These are phyloP conservation scores for Neckera pumila DNA, from an alignment of 225 moss, liverwort and hornwort species.

Conservation along the genomic window DNA sequence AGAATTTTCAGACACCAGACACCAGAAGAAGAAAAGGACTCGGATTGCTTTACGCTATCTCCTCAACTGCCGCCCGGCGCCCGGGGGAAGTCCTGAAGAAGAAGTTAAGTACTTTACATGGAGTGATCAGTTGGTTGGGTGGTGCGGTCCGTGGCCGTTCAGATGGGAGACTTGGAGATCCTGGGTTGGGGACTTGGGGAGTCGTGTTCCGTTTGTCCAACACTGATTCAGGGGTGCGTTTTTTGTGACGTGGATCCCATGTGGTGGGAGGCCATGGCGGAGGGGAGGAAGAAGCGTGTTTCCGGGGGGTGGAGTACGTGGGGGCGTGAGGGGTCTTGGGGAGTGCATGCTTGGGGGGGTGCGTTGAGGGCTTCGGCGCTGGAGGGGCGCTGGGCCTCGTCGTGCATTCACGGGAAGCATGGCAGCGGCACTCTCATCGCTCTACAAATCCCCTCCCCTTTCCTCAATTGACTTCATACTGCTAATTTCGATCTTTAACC, in stretches of 20 bases:
- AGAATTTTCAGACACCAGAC: not conserved
- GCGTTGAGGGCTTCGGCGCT: not conserved
- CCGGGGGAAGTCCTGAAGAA: not conserved
- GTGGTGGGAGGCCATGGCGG: not conserved
- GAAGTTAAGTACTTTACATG: too few species aligned
- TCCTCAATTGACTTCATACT: too few species aligned
- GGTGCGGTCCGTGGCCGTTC: not conserved
- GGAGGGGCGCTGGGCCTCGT: not conserved
- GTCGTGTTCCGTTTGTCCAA: not conserved
- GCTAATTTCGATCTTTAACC: too few species aligned
- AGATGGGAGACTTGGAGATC: not conserved
- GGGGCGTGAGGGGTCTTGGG: not conserved
- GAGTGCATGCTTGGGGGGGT: not conserved
- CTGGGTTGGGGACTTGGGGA: not conserved
- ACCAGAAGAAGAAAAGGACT: not conserved
- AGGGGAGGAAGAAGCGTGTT: not conserved
- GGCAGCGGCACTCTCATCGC: not conserved
- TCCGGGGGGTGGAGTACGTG: not conserved
- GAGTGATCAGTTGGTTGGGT: not conserved
- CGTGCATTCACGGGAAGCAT: not conserved
- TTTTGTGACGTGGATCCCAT: slow-evolving; percentile 5
- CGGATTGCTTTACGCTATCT: slow-evolving; percentile 8
- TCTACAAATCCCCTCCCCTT: too few species aligned
- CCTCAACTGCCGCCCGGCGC: not conserved
- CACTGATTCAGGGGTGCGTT: too few species aligned